Base-by-base conservation (phyloP, 805 yeast genomes). In the Allodekkera sacchari region DNA sequence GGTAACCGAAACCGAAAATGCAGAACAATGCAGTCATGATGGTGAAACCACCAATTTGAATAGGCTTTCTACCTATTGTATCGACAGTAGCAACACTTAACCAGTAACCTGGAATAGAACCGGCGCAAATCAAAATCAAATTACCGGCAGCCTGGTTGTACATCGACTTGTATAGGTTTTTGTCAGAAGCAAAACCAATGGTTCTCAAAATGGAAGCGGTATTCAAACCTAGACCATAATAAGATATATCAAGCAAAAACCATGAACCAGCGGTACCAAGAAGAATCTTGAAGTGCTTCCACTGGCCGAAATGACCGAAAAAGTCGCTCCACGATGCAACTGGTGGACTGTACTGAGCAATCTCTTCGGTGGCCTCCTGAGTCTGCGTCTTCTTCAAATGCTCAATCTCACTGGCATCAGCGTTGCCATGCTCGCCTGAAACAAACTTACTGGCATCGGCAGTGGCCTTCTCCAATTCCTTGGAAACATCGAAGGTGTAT, bases 71-170 rank as follows among this genome's bases (percentile, higher is more conserved):
- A 49, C 96, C 96, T 45, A 85, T 47, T 22, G 63, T 67, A 61
- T 85, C 96, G 39, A 85, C 55, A 28, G 89, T 77, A 32, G 85
- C 85, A 47, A 79, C 84, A 20, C 89, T 56, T 39, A 69, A 64
- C 95, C 95, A 85, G 64, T 85, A 85, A 53, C 96, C 96, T 48
- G 95, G 95, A 60, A 85, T 74, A 28, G 92, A 72, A 69, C 96
- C 96, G 35, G 96, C 96, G 71, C 94, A 83, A 42, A 85, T 75
- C 57, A 85, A 71, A 63, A 85, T 85, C 68, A 85, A 71, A 63
- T 85, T 85, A 76, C 96, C 96, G 36, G 87, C 94, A 55, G 89
- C 83, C 39, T 80, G 58, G 59, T 85, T 74, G 66, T 77, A 78
- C 42, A 87, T 63, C 28, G 74, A 68, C 35, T 65, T 54, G 68